Evolutionary conservation across 2,329 filamentous ascomycete species (phyloP).

Genomic region (Emericellopsis cladophorae): DNA sequence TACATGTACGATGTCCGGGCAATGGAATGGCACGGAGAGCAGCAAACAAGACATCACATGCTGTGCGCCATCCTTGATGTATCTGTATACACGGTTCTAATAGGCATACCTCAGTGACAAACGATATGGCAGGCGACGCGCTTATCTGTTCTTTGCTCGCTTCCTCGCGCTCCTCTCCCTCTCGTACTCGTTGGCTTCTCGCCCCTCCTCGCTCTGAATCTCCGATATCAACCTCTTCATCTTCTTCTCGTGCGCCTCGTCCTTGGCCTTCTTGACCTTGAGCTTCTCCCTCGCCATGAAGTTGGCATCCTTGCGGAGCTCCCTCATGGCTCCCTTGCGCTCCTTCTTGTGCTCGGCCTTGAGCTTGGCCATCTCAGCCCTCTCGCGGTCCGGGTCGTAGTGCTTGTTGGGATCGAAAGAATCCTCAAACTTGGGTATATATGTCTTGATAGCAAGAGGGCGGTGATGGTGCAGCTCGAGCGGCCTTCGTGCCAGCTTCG

Average conservation of each 20-base stretch:
- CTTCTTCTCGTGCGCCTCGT: conserved; percentile 92
- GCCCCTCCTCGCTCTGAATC: conserved; percentile 89
- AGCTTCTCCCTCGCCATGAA: conserved; percentile 89
- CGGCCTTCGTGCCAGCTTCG: conserved; percentile 58
- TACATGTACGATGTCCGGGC: too few relatives aligned
- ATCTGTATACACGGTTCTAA: neutral
- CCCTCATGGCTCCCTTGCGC: conserved; percentile 85
- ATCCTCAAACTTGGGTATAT: conserved; percentile 92
- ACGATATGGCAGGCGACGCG: neutral
- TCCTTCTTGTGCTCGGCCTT: conserved; percentile 89
- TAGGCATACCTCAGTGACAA: neutral
- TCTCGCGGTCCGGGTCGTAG: conserved; percentile 91
- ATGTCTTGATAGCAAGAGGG: conserved; percentile 76
- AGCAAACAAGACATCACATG: too few relatives aligned
- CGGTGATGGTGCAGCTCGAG: conserved; percentile 82
- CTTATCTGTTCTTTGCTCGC: conserved; percentile 37
- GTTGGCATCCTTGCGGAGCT: conserved; percentile 87
- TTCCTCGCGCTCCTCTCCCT: conserved; percentile 69
- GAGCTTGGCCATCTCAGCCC: conserved; percentile 73
- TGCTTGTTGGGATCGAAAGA: conserved; percentile 88
- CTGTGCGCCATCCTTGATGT: too few relatives aligned
- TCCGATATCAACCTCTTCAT: conserved; percentile 84
- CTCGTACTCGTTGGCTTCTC: conserved; percentile 80
- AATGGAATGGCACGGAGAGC: too few relatives aligned
- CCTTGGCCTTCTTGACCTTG: conserved; percentile 82